Conservation (phyloP, 345 rosid species). For the Gossypioides kirkii region DNA sequence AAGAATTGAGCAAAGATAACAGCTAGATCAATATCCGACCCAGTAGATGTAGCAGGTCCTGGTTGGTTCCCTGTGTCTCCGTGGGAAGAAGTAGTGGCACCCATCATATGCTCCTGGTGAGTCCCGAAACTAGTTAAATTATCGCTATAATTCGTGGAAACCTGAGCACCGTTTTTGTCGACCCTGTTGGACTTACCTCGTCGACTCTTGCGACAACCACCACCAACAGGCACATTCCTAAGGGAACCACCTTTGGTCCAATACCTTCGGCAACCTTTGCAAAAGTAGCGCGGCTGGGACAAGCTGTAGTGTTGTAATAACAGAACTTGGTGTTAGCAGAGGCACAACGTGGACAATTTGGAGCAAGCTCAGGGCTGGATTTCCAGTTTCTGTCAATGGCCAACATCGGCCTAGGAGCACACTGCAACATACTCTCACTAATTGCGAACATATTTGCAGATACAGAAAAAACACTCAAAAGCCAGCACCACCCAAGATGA, state of each 20-base stretch:
- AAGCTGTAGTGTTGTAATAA: conserved; percentile 89
- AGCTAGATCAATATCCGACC: conserved; percentile 57
- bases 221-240: conserved; percentile 79
- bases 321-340: conserved; percentile 87
- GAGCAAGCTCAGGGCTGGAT: conserved; percentile 43
- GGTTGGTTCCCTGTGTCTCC: neutral
- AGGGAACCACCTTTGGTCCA: conserved; percentile 94
- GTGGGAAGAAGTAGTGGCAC: conserved; percentile 11
- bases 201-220: conserved; percentile 77
- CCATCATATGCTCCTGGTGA: neutral
- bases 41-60: neutral
- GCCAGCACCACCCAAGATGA: neutral
- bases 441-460: conserved; percentile 20
- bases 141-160: conserved; percentile 16
- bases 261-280: conserved; percentile 76
- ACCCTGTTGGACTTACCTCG: conserved; percentile 38
- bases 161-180: conserved; percentile 13
- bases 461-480: too few relatives aligned
- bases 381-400: conserved; percentile 29
- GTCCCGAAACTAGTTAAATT: conserved; percentile 3
- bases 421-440: conserved; percentile 18
- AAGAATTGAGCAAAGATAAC: conserved; percentile 69
- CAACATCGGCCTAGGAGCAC: conserved; percentile 16
- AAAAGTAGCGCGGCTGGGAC: conserved; percentile 84
- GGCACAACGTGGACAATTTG: conserved; percentile 83